These are phyloP conservation scores for Bifiguratus adelaidae DNA, from an alignment of 192 early-diverging fungal genomes.

Conservation along the genomic window DNA sequence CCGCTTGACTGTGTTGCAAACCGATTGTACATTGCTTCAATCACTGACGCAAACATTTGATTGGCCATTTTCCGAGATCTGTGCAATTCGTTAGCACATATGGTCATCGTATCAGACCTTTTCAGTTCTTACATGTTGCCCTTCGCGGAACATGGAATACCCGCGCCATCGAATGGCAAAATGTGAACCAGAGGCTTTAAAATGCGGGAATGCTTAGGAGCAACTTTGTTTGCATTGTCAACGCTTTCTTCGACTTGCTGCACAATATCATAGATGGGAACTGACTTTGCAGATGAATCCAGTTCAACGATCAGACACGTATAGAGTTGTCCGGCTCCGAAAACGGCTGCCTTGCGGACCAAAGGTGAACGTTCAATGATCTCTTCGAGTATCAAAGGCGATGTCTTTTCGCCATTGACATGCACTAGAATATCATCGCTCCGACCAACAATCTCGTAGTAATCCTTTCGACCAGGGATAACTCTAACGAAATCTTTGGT, in stretches of 20 bases:
- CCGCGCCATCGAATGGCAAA: slow-evolving; percentile 6
- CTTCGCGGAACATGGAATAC: too few relatives aligned
- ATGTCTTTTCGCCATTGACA: slow-evolving; percentile 23
- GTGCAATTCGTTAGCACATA: too few relatives aligned
- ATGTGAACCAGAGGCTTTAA: slow-evolving; percentile 12
- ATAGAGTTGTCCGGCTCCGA: slow-evolving; percentile 5
- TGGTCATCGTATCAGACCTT: too few relatives aligned
- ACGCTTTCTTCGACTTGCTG: slow-evolving; percentile 7
- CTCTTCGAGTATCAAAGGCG: slow-evolving; percentile 14
- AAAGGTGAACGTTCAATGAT: slow-evolving; percentile 1
- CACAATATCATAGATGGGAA: neutral
- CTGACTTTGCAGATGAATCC: neutral
- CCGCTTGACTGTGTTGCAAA: too few relatives aligned
- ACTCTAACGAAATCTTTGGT: slow-evolving; percentile 11
- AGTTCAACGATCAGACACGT: slow-evolving; percentile 3
- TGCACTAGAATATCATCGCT: slow-evolving; percentile 8
- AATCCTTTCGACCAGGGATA: neutral
- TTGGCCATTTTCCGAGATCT: slow-evolving; percentile 37
- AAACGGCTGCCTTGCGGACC: slow-evolving; percentile 7
- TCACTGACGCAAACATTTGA: slow-evolving; percentile 26
- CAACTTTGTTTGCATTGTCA: slow-evolving; percentile 8
- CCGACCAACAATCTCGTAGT: slow-evolving; percentile 9
- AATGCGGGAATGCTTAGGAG: slow-evolving; percentile 8
- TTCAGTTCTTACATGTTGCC: too few relatives aligned
- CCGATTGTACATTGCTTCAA: slow-evolving; percentile 50